Base-by-base conservation (phyloP, 2,329 filamentous ascomycete genomes). In the Colletotrichum spinosum region DNA sequence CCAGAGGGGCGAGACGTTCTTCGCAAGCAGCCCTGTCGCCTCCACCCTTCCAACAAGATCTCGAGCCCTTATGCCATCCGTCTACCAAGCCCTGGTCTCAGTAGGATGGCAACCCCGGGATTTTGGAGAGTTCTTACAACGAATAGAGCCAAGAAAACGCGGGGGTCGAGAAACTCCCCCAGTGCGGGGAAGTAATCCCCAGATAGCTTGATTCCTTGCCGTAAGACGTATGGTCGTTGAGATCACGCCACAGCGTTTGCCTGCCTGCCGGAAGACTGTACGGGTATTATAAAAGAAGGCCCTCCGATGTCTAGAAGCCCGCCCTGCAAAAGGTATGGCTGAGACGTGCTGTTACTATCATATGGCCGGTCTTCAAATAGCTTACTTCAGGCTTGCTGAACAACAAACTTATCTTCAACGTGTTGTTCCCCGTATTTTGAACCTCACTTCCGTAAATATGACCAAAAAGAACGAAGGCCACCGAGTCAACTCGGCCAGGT, bases 401-500 rank as follows among this genome's bases (percentile, higher is more conserved):
- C 25, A 25, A 25, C 25, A 25, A 15, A 15, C 15, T 15, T 15
- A 15, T 15, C 25, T 4, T 25, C 25, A 25, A 4, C 3, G 3
- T 25, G 1, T 25, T 25, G 25, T 25, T 25, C 25, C 25, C 3
- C 4, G 25, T 4, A 25, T 25, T 25, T 25, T 25, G 25, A 25
- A 25, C 3, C 3, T 25, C 25, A 13, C 6, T 4, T 15, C 35
- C 10, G 9, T 0, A 6, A 46, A 13, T 5, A 42, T 61, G 51
- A n/a, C 13, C 11, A 61, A 45, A 6, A 50, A 45, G 15, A n/a
- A 34, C 37, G 58, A 49, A 9, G 60, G 65, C 13, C 65, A 65
- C 25, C 65, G 65, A 4, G 65, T 50, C 25, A 67, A 65, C 52
- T 67, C 65, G 2, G 34, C 48, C 6, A 56, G 51, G 34, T 55